These are phyloP conservation scores for Neurospora sp. DNA, from an alignment of 495 filamentous ascomycete genomes.

Conservation along the genomic window DNA sequence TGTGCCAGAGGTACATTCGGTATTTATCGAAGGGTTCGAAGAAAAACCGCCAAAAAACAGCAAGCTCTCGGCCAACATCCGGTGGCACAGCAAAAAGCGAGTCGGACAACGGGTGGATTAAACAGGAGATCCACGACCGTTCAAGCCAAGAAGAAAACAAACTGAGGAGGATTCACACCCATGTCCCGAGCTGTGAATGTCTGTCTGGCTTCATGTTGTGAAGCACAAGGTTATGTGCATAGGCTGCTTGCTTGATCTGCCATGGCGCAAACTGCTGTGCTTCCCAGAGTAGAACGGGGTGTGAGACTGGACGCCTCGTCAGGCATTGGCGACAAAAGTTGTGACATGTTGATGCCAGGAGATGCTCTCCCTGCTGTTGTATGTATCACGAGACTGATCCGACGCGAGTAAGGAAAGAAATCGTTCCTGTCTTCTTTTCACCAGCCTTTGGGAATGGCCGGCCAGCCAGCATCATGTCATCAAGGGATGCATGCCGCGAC, in stretches of 20 bases:
- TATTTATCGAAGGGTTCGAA: not conserved
- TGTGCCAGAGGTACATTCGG: not conserved
- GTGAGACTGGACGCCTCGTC: not conserved
- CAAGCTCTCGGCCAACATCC: not conserved
- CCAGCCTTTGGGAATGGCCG: not conserved
- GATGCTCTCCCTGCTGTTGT: not conserved
- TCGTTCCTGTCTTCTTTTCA: not conserved
- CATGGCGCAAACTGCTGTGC: not conserved
- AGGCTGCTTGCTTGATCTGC: not conserved
- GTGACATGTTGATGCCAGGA: not conserved
- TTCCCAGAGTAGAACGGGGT: not conserved
- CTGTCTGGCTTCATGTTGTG: not conserved
- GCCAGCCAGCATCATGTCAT: not conserved
- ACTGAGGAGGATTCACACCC: not conserved
- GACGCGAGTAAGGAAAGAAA: not conserved
- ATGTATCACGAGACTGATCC: not conserved
- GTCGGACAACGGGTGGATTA: not conserved
- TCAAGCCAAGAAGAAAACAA: not conserved
- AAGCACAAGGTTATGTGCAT: not conserved
- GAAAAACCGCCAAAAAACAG: not conserved
- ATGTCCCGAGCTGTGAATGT: not conserved
- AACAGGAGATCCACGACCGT: not conserved
- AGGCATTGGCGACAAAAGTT: not conserved
- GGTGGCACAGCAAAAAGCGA: not conserved
- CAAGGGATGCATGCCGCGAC: not conserved